These are phyloP conservation scores for Candida multigemmis DNA, from an alignment of 805 yeast species.

Conservation along the genomic window DNA sequence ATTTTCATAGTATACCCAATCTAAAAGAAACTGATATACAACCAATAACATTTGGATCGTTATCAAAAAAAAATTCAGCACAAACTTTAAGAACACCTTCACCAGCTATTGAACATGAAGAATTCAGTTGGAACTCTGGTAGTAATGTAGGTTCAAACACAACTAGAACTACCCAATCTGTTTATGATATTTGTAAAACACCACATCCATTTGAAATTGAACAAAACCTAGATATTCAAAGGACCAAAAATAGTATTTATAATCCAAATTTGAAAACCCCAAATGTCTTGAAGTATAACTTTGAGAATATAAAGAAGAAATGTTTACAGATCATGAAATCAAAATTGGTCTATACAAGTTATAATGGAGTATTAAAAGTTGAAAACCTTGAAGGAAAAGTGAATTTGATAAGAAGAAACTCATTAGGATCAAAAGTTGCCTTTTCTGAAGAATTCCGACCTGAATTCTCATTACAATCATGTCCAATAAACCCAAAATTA, in stretches of 20 bases:
- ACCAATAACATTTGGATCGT: slow-evolving; percentile 1
- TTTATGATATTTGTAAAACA: slow-evolving; percentile 18
- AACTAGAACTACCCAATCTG: slow-evolving; percentile 26
- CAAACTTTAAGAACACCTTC: slow-evolving; percentile 26
- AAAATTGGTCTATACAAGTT: slow-evolving; percentile 1
- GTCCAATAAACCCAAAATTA: slow-evolving; percentile 41
- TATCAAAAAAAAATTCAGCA: slow-evolving; percentile 10
- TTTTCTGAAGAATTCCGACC: slow-evolving; percentile 44
- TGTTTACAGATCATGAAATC: slow-evolving; percentile 15
- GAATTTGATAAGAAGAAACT: slow-evolving; percentile 6
- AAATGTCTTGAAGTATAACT: slow-evolving; percentile 7
- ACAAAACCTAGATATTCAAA: slow-evolving; percentile 6
- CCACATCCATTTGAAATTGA: slow-evolving; percentile 2
- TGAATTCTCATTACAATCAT: slow-evolving; percentile 45
- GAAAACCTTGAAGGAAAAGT: not conserved
- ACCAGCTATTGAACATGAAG: slow-evolving; percentile 26
- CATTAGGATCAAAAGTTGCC: slow-evolving; percentile 26
- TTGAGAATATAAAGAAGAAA: slow-evolving; percentile 11
- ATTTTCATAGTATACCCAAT: not conserved
- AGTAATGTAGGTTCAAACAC: slow-evolving; percentile 6
- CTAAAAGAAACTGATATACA: slow-evolving; percentile 1
- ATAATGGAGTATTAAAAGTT: slow-evolving; percentile 3
- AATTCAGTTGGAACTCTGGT: slow-evolving; percentile 11
- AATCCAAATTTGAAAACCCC: slow-evolving; percentile 10
- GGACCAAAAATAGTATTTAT: slow-evolving; percentile 15